phyloP scores from a whole-genome alignment of 2,329 filamentous ascomycete genomes.

The Cladophialophora psammophila region DNA sequence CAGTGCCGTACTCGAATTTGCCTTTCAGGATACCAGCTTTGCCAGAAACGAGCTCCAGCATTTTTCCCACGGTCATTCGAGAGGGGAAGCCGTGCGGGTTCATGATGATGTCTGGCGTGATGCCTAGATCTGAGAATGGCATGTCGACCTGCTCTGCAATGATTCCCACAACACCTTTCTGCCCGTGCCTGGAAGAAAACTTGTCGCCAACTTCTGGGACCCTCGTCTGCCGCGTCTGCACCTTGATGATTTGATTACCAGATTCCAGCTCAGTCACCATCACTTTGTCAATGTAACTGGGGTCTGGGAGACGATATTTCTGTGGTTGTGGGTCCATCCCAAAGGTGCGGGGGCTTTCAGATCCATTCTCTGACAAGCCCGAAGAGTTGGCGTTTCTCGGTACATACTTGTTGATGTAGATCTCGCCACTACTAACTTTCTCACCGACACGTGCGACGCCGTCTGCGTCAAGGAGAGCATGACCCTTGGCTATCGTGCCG shows the following conservation, averaged over 20 bases:
- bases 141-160: slow-evolving; percentile 97
- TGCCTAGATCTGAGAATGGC: slow-evolving; percentile 89
- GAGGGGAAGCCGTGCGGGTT: slow-evolving; percentile 99
- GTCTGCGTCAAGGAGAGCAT: slow-evolving; percentile 79
- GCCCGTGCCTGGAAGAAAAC: slow-evolving; percentile 96
- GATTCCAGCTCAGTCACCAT: slow-evolving; percentile 90
- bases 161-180: slow-evolving; percentile 96
- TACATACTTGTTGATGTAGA: slow-evolving; percentile 88
- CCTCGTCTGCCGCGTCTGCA: slow-evolving; percentile 94
- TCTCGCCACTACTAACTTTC: slow-evolving; percentile 77
- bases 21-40: slow-evolving; percentile 91
- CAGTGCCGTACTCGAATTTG: slow-evolving; percentile 87
- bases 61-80: slow-evolving; percentile 98
- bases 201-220: slow-evolving; percentile 96
- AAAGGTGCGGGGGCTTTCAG: slow-evolving; percentile 38
- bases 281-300: slow-evolving; percentile 93
- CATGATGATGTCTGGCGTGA: slow-evolving; percentile 99
- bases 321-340: slow-evolving; percentile 49
- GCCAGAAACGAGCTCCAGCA: slow-evolving; percentile 91
- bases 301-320: slow-evolving; percentile 83
- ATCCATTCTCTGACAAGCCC: slow-evolving; percentile 71
- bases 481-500: slow-evolving; percentile 65
- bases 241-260: slow-evolving; percentile 83
- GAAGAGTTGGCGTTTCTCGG: slow-evolving; percentile 79
- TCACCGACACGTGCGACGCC: slow-evolving; percentile 88